These are phyloP conservation scores for Barnettozyma botsteinii DNA, from an alignment of 805 yeast species.

Conservation along the genomic window DNA sequence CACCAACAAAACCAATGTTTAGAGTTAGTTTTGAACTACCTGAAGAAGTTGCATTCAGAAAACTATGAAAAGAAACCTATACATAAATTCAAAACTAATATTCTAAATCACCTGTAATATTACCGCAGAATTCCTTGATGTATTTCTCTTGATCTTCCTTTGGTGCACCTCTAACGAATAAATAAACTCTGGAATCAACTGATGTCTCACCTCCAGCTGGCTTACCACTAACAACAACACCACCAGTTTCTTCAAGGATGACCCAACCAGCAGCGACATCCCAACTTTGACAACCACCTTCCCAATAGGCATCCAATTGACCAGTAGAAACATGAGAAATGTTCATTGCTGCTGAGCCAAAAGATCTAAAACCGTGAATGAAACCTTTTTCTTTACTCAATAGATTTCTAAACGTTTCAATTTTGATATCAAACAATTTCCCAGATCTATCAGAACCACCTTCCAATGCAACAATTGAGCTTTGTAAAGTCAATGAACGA, in stretches of 20 bases:
- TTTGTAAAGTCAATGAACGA: slow-evolving; percentile 40
- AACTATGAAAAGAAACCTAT: not conserved
- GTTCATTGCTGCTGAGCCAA: slow-evolving; percentile 64
- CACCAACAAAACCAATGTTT: slow-evolving; percentile 96
- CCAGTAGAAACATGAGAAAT: slow-evolving; percentile 55
- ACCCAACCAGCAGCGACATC: slow-evolving; percentile 69
- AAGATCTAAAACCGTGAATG: slow-evolving; percentile 55
- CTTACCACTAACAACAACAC: slow-evolving; percentile 49
- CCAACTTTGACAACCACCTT: slow-evolving; percentile 67
- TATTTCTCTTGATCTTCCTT: slow-evolving; percentile 38
- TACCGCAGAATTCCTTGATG: slow-evolving; percentile 45
- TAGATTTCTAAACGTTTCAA: slow-evolving; percentile 41
- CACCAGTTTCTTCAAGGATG: slow-evolving; percentile 55
- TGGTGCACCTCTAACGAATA: slow-evolving; percentile 50
- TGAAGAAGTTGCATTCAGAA: slow-evolving; percentile 51
- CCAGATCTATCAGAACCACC: slow-evolving; percentile 57
- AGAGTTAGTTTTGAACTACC: slow-evolving; percentile 79
- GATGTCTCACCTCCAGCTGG: slow-evolving; percentile 42
- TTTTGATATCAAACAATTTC: slow-evolving; percentile 43
- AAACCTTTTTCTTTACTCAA: slow-evolving; percentile 46
- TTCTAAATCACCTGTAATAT: slow-evolving; percentile 39
- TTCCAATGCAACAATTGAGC: slow-evolving; percentile 52
- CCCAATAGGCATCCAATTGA: slow-evolving; percentile 58
- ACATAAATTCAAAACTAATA: slow-evolving; percentile 22
- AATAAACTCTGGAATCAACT: slow-evolving; percentile 46